Base-by-base conservation (phyloP, 345 rosid species). In the Sisymbrium altissimum region DNA sequence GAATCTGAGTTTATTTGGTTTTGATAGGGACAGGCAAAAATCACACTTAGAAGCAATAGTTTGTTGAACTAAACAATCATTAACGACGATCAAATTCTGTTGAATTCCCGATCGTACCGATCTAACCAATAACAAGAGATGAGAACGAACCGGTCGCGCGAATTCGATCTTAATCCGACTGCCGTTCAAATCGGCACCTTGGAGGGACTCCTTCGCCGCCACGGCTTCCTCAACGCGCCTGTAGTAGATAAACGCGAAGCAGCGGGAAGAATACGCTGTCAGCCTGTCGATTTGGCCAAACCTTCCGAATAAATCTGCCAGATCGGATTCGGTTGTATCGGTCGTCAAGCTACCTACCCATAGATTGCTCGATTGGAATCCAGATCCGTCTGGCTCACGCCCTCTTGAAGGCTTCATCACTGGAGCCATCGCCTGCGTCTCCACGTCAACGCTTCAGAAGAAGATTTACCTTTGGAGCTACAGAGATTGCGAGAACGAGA, bases 131-230 rank as follows among this genome's bases (percentile, higher is more conserved):
- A 3, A 23, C 3, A 23, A 23, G 25, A 23, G 90, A 84, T 62
- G 76, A 81, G 91, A 73, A 88, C 96, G 69, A 95, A 95, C 99
- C 98, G 97, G 98, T 81, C 97, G 83, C n/a, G 98, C 96, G 82
- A 82, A 95, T 89, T 92, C 97, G 86, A 92, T 90, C 68, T 86
- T 95, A 54, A 95, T 77, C 58, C 72, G 81, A 60, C 32, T 83
- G 13, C 99, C 98, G 43, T 83, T 85, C 43, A 92, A 52, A 25
- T 52, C 4, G 19, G 80, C 60, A 14, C 97, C 96, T 73, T 95
- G 98, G 9, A 95, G 87, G 3, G 89, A 82, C 7, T 86, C 88
- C 80, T 83, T 90, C 4, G 99, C 99, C 4, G 87, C 84, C 14
- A 73, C 82, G 19, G 99, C 98, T 48, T 95, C 97, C 71, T 92